phyloP scores from a whole-genome alignment of 257 asterid genomes.

The Solanum boliviense region DNA sequence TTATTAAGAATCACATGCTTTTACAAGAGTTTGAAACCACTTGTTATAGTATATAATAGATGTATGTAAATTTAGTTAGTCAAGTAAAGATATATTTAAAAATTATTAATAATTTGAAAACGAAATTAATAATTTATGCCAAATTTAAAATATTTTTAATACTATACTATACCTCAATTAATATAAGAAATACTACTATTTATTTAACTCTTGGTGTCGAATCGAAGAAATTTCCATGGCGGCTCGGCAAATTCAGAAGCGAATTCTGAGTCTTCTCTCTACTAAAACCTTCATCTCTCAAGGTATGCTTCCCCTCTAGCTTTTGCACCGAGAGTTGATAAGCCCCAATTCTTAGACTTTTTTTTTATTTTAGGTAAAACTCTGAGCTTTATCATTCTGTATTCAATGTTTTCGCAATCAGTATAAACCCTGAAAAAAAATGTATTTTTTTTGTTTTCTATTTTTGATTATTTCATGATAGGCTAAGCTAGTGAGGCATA shows the following conservation, averaged over 20 bases:
- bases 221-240: conserved; percentile 26
- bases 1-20: neutral
- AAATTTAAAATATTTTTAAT: too few species aligned
- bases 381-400: neutral
- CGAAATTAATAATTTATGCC: too few species aligned
- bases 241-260: conserved; percentile 28
- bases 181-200: too few species aligned
- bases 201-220: neutral
- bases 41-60: too few species aligned
- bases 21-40: too few species aligned
- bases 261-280: conserved; percentile 35
- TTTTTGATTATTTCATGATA: neutral
- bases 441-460: too few species aligned
- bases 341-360: neutral
- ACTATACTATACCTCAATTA: too few species aligned
- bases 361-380: neutral
- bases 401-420: neutral
- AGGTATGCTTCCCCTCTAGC: conserved; percentile 20
- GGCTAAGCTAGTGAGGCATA: neutral
- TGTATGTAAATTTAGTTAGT: too few species aligned
- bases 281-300: conserved; percentile 9
- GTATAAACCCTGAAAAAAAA: neutral
- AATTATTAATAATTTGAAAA: too few species aligned
- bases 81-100: accelerated
- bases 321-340: neutral